Evolutionary conservation across 306 rosid genomes (phyloP), one percentile per base, ranked within the genome.

Genomic region (Datisca glomerata): DNA sequence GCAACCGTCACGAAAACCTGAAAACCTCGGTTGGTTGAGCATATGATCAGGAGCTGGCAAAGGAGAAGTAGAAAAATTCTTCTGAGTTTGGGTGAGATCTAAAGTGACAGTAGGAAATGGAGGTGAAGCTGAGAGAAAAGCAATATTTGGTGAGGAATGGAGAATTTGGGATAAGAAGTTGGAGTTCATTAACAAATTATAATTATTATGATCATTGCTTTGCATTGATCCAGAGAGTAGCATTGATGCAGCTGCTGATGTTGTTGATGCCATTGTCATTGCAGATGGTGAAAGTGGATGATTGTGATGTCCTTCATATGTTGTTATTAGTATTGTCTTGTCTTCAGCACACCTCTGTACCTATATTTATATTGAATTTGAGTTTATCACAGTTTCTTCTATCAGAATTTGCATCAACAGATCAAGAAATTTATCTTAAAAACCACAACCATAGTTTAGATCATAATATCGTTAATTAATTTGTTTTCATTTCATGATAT

Each of bases 201-300:
- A n/a, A n/a, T n/a, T n/a, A n/a, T n/a, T 57, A 31, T 57, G 54
- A 21, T 81, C 93, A 0, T 64, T 20, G 24, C 84, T 74, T 0
- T 66, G 71, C 80, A 68, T 68, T 43, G 93, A 66, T 10, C 87
- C 87, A 0, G 87, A 77, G 6, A 81, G 84, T 6, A 81, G 53
- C 84, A 74, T 77, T 3, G 93, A 77, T 7, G 84, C 86, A 0
- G 87, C 80, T 4, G 84, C 71, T 6, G 93, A 70, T 3, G 93
- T 81, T 2, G 86, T 68, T 0, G 83, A 71, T 13, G 78, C 83
- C 93, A 77, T 81, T 9, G 78, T 56, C 54, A 68, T 45, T 2
- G 93, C 87, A 2, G 83, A 67, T 1, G 80, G 84, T 35, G 93
- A 87, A n/a, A 81, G 84, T 18, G 84, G 80, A 39, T 81, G 93